These are phyloP conservation scores for Naganishia vaughanmartiniae DNA, from an alignment of 768 basidiomycete species.

Conservation along the genomic window DNA sequence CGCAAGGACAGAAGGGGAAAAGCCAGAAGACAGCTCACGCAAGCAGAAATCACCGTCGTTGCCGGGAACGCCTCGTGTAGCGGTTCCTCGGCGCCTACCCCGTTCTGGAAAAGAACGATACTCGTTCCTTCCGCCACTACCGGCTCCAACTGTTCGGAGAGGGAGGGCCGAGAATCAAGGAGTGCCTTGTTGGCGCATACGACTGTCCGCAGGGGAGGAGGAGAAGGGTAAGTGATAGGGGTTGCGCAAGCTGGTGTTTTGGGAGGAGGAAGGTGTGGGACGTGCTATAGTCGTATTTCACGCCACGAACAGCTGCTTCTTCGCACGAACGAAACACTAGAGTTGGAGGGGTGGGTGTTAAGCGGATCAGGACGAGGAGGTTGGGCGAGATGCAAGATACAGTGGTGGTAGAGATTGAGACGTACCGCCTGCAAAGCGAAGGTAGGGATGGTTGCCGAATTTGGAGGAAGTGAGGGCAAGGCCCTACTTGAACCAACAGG, in stretches of 20 bases:
- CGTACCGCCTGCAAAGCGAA: constrained; percentile 48
- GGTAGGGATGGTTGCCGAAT: constrained; percentile 42
- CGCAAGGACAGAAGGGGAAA: too few species aligned
- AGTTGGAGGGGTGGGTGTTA: too few species aligned
- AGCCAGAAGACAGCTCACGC: too few species aligned
- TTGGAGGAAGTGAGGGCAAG: constrained; percentile 40
- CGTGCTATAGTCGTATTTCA: constrained; percentile 24
- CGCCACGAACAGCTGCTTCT: constrained; percentile 42
- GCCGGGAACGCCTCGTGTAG: constrained; percentile 43
- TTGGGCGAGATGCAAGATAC: too few species aligned
- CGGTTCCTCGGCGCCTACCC: constrained; percentile 48
- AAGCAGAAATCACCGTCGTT: constrained; percentile 48
- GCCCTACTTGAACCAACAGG: constrained; percentile 22
- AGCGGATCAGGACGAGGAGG: too few species aligned
- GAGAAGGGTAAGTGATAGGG: background rate
- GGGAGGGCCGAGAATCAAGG: constrained; percentile 45
- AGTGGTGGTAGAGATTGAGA: background rate
- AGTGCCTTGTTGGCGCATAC: constrained; percentile 49
- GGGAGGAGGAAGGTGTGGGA: background rate
- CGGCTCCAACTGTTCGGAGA: constrained; percentile 41
- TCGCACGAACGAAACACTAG: constrained; percentile 43
- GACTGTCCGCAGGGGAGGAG: constrained; percentile 30
- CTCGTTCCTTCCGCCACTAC: constrained; percentile 38
- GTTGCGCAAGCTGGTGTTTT: background rate
- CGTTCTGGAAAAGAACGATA: constrained; percentile 49